Evolutionary conservation across 176 grass and related monocot genomes (phyloP), one percentile per base, ranked within the genome.

Genomic region (Saccharum officinarum): DNA sequence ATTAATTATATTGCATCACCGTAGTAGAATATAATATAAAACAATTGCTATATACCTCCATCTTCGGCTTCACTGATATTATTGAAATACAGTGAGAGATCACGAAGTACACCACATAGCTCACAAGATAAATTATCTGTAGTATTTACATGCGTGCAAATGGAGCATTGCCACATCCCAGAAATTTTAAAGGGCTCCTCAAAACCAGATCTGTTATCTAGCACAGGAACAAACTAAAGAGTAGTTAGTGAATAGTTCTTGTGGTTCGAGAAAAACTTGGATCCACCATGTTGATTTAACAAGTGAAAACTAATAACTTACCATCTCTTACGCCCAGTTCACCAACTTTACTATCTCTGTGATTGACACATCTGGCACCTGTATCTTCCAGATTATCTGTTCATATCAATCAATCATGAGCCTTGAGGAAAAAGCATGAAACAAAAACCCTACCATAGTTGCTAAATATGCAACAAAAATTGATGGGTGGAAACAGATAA

Each of bases 101-200:
- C 81, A 55, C 36, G 69, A 67, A 90, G 78, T 81, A 95, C 57
- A 22, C 93, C 91, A n/a, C 95, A 98, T 78, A 89, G 46, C 39
- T 93, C 89, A 88, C 93, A 98, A 59, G 91, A 92, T n/a, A 70
- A 42, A 73, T 36, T 69, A 8, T 8, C 74, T 8, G 76, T 26
- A 55, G 81, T 78, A 80, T 92, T 98, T 73, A 72, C 44, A 5
- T 75, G 77, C 7, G 89, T 38, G 26, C 95, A 98, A 86, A 98
- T 91, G 45, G 82, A 86, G 85, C 95, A 98, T 25, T 55, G 80
- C 95, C 93, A 98, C 6, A 62, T 10, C 28, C 85, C 72, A 79
- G 72, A 20, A 66, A 39, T 89, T 73, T 14, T 68, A 39, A 11
- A 55, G 28, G 85, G 50, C 39, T 76, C 81, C 61, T 79, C 76